A percentile compares a stretch with the other conserved stretches of the same genome.
phyloP scores from a whole-genome alignment of 1,284 basidiomycete species.

The Afroboletus lepidellus region DNA sequence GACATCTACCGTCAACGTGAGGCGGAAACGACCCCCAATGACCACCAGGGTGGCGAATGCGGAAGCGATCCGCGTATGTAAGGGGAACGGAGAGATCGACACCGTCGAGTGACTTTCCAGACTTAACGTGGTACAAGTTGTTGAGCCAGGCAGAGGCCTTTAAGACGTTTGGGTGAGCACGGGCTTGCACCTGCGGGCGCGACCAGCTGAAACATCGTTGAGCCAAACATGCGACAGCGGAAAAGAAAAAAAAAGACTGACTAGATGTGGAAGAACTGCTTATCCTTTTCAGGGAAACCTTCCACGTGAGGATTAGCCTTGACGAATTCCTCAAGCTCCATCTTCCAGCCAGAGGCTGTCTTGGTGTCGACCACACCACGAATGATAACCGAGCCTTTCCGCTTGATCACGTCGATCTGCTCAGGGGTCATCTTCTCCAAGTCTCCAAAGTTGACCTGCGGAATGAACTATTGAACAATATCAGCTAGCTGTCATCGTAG shows the following conservation, averaged over 20 bases:
- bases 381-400: constrained; percentile 62
- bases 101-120: constrained; percentile 41
- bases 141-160: constrained; percentile 61
- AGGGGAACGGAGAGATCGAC: constrained; percentile 71
- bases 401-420: constrained; percentile 50
- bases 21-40: constrained; percentile 69
- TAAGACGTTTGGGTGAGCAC: constrained; percentile 74
- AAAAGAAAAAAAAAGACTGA: too few relatives aligned
- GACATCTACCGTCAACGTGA: constrained; percentile 70
- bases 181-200: constrained; percentile 66
- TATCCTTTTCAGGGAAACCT: constrained; percentile 55
- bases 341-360: constrained; percentile 57
- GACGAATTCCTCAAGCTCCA: constrained; percentile 54
- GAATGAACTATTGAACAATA: constrained; percentile 41
- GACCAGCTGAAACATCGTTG: constrained; percentile 53
- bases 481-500: neutral
- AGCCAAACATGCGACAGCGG: neutral
- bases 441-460: constrained; percentile 59
- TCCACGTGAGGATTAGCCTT: constrained; percentile 53
- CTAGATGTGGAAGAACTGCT: constrained; percentile 75
- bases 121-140: constrained; percentile 54
- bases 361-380: constrained; percentile 56
- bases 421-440: constrained; percentile 46
- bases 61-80: constrained; percentile 79
- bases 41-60: constrained; percentile 76